Evolutionary conservation across 129 eudicot genomes (phyloP), one percentile per base, ranked within the genome.

Genomic region (Arctium lappa): DNA sequence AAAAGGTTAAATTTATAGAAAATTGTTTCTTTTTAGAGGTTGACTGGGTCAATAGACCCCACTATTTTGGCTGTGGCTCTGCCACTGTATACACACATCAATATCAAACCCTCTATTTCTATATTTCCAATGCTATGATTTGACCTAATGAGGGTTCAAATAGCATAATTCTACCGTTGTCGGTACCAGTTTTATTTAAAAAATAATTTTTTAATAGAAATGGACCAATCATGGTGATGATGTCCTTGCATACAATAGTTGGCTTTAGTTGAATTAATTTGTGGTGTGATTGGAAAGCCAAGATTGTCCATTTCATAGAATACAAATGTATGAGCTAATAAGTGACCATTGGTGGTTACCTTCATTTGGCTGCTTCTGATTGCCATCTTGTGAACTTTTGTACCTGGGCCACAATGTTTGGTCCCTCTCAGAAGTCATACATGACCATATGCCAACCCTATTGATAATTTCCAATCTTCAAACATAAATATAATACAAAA

Each of bases 301-400:
- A 82, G 74, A 66, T 87, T 89, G 92, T 92, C 94, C 48, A 79
- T 87, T 78, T 86, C 91, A 81, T 74, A 85, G 22, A 77, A 84
- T 69, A 87, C 87, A 84, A 84, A 84, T 34, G 76, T 63, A 44
- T 84, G 83, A 84, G 71, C 84, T 79, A 65, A 84, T 85, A 81
- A 76, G 36, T 31, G 30, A 56, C 48, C 84, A 78, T 75, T 84
- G 85, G 84, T 86, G 44, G 80, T 73, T 79, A 63, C 69, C 71
- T 53, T 56, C 11, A 31, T 74, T 42, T 81, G 79, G 66, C 79
- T 44, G 82, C 77, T 85, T 89, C 85, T 80, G 85, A 84, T 79
- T 83, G 83, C 77, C 92, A 89, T 87, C 92, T 87, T 84, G 94
- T 92, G 92, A 92, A 53, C 75, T 30, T 66, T 76, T 68, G 68